Evolutionary conservation across 345 rosid genomes (phyloP).

Genomic region (Noccaea bulbosa): DNA sequence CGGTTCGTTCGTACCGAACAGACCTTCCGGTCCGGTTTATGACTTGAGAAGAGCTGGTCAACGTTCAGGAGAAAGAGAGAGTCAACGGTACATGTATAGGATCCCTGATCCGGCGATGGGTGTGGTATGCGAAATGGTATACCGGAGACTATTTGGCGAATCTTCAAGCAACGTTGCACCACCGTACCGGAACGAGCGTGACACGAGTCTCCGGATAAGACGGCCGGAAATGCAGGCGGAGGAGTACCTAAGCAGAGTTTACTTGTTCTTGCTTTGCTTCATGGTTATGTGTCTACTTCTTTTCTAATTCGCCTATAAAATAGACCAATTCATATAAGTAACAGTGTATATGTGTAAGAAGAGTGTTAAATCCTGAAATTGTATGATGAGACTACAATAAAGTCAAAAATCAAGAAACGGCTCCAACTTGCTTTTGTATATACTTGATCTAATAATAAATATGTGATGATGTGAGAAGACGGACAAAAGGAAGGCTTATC

Average conservation of each 20-base stretch:
- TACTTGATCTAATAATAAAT: not conserved
- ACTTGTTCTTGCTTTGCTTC: conserved; percentile 81
- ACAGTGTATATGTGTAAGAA: conserved; percentile 3
- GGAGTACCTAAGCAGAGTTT: conserved; percentile 75
- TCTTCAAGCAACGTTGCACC: conserved; percentile 51
- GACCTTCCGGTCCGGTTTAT: conserved; percentile 62
- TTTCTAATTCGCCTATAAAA: conserved; percentile 50
- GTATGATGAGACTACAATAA: conserved; percentile 18
- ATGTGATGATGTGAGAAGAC: conserved; percentile 20
- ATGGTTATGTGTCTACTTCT: conserved; percentile 80
- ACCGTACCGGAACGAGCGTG: conserved; percentile 47
- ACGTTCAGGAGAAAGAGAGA: conserved; percentile 62
- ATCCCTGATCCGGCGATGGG: conserved; percentile 58
- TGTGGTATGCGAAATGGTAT: conserved; percentile 79
- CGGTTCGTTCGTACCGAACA: conserved; percentile 60
- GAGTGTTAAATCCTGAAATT: conserved; percentile 9
- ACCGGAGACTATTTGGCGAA: conserved; percentile 75
- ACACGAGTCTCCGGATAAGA: conserved; percentile 59
- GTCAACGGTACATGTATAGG: conserved; percentile 45
- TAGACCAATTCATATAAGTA: not conserved
- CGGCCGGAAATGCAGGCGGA: conserved; percentile 72
- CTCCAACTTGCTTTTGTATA: conserved; percentile 19
- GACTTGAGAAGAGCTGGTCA: conserved; percentile 59
- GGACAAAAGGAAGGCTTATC: conserved; percentile 35
- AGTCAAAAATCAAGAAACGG: conserved; percentile 31